A percentile compares a stretch with the other conserved stretches of the same genome.
These are phyloP conservation scores for Emericellopsis terricola DNA, from an alignment of 495 filamentous ascomycete species.

Conservation along the genomic window DNA sequence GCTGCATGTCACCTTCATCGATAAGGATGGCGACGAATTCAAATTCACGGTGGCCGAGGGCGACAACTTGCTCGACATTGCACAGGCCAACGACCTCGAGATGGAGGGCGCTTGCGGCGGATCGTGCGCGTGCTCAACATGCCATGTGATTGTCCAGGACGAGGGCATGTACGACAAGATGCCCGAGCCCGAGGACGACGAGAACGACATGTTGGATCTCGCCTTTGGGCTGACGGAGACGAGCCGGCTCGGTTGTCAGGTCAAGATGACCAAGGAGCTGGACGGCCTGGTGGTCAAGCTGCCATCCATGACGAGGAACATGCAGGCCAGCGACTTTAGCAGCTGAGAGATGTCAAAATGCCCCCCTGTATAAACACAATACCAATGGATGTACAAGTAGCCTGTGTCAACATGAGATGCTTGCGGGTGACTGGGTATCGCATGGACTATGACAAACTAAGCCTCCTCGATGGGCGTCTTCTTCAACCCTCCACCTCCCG, in stretches of 20 bases:
- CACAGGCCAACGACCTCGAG: slow-evolving; percentile 84
- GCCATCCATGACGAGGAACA: slow-evolving; percentile 84
- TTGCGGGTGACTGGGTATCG: no score
- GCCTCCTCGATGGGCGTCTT: slow-evolving; percentile 33
- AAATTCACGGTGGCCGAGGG: slow-evolving; percentile 66
- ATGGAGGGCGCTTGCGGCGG: slow-evolving; percentile 98
- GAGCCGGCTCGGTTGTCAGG: slow-evolving; percentile 87
- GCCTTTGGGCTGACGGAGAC: slow-evolving; percentile 95
- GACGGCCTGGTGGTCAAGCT: slow-evolving; percentile 72
- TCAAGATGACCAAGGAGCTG: slow-evolving; percentile 74
- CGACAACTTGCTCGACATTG: slow-evolving; percentile 86
- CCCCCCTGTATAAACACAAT: slow-evolving; percentile 1
- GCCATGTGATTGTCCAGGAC: slow-evolving; percentile 83
- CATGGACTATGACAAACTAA: no score
- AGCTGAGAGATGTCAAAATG: slow-evolving; percentile 7
- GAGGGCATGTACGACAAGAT: slow-evolving; percentile 79
- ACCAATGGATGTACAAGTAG: background rate
- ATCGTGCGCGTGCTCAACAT: slow-evolving; percentile 91
- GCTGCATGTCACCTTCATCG: slow-evolving; percentile 78
- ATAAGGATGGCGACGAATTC: slow-evolving; percentile 68
- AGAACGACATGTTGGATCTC: slow-evolving; percentile 97
- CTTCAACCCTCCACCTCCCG: slow-evolving; percentile 33
- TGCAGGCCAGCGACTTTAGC: slow-evolving; percentile 87
- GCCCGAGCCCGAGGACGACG: slow-evolving; percentile 84
- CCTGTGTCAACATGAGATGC: background rate